phyloP scores from a whole-genome alignment of 164 flowering plant genomes.

The Stephania cephalantha region DNA sequence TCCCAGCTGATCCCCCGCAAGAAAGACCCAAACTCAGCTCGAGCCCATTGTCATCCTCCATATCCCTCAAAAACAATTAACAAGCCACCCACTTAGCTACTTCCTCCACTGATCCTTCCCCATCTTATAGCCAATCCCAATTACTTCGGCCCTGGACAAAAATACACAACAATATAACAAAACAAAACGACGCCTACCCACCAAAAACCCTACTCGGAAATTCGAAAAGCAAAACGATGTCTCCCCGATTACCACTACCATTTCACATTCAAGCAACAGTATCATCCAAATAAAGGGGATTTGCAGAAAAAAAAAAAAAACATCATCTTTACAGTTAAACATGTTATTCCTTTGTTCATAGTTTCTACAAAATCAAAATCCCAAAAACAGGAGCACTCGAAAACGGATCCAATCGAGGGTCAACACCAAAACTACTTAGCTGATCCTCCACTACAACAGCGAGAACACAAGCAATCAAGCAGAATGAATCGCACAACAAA shows the following conservation, averaged over 20 bases:
- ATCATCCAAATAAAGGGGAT: not conserved
- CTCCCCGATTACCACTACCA: not conserved
- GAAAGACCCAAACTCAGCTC: conserved; percentile 82
- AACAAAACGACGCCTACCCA: not conserved
- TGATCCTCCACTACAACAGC: not conserved
- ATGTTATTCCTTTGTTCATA: not conserved
- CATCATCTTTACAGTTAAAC: not conserved
- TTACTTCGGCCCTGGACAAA: not conserved
- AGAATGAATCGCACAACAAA: not conserved
- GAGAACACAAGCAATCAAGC: not conserved
- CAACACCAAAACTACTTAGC: not conserved
- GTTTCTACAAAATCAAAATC: not conserved
- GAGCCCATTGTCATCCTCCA: conserved; percentile 86
- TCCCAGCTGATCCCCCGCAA: conserved; percentile 59
- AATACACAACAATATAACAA: not conserved
- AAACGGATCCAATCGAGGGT: not conserved
- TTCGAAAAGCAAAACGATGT: not conserved
- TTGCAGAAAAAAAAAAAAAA: not conserved
- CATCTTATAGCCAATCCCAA: not conserved
- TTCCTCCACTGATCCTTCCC: not conserved
- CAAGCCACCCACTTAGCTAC: not conserved
- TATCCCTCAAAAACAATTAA: conserved; percentile 13
- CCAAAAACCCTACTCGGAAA: not conserved
- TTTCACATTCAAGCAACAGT: not conserved
- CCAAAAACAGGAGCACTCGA: not conserved